Percentiles rank a stretch among this genome's conserved stretches.
phyloP scores from a whole-genome alignment of 305 asterid species.

The Rubia peregrina region DNA sequence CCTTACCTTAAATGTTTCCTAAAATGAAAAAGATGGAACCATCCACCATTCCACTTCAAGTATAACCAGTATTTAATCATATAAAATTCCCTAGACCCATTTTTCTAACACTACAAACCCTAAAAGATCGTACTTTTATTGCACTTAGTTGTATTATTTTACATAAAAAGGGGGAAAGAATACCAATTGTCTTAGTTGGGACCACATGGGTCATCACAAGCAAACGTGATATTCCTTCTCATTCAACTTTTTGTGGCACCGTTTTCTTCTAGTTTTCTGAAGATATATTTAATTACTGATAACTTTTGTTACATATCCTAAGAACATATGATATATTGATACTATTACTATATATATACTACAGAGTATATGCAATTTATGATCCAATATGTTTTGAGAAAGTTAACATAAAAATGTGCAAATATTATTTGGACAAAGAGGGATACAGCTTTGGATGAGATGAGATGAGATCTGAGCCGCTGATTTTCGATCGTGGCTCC shows the following conservation, averaged over 20 bases:
- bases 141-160: not conserved
- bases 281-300: too few relatives aligned
- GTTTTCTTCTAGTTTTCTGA: not conserved
- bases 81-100: not conserved
- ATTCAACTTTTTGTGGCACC: not conserved
- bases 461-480: not conserved
- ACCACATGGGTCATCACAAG: slow-evolving; percentile 27
- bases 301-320: too few relatives aligned
- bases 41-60: not conserved
- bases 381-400: too few relatives aligned
- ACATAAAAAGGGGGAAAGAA: not conserved
- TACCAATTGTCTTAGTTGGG: slow-evolving; percentile 27
- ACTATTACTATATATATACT: too few relatives aligned
- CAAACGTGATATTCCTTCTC: not conserved
- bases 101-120: slow-evolving; percentile 15
- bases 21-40: slow-evolving; percentile 35
- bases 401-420: too few relatives aligned
- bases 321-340: too few relatives aligned
- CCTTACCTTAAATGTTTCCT: slow-evolving; percentile 17
- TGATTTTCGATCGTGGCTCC: slow-evolving; percentile 2
- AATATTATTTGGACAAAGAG: too few relatives aligned
- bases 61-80: not conserved
- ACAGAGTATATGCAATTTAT: too few relatives aligned
- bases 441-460: not conserved
- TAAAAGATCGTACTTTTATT: slow-evolving; percentile 13